Conservation (phyloP, 768 basidiomycete species). For the Mycena olivaceomarginata region DNA sequence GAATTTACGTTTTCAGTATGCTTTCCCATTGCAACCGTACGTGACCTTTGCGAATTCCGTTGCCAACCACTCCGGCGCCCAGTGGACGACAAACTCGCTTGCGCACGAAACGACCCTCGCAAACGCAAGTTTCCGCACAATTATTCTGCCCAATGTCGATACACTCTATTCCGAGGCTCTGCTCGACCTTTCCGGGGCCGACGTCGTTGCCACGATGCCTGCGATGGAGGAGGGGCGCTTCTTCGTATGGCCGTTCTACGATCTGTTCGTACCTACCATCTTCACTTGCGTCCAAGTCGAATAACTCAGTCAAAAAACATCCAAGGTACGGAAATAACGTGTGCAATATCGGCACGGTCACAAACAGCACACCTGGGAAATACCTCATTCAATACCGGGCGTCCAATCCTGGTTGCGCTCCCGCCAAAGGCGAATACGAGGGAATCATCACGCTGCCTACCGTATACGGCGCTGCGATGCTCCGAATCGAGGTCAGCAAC, state of each 20-base stretch:
- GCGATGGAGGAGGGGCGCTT: slow-evolving; percentile 3
- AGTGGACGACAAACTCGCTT: slow-evolving; percentile 18
- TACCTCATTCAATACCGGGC: slow-evolving; percentile 15
- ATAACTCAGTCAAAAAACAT: neutral
- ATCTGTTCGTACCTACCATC: slow-evolving; percentile 9
- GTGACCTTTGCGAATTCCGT: slow-evolving; percentile 12
- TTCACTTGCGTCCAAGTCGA: neutral
- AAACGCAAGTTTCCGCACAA: slow-evolving; percentile 6
- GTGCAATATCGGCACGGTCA: slow-evolving; percentile 17
- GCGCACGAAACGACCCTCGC: neutral
- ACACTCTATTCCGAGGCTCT: slow-evolving; percentile 20
- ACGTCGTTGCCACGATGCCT: slow-evolving; percentile 27
- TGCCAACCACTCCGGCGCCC: neutral
- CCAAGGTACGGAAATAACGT: slow-evolving; percentile 20
- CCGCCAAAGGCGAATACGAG: neutral
- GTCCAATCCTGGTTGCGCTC: slow-evolving; percentile 11
- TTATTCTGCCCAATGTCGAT: slow-evolving; percentile 34
- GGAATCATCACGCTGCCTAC: slow-evolving; percentile 27
- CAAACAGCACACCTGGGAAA: neutral
- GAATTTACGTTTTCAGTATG: neutral
- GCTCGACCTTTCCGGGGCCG: slow-evolving; percentile 22
- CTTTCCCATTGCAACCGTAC: neutral
- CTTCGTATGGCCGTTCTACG: slow-evolving; percentile 35
- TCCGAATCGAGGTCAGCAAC: slow-evolving; percentile 27
- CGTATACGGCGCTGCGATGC: neutral